Base-by-base conservation (phyloP, 495 filamentous ascomycete genomes). In the Corynascus novoguineensis region DNA sequence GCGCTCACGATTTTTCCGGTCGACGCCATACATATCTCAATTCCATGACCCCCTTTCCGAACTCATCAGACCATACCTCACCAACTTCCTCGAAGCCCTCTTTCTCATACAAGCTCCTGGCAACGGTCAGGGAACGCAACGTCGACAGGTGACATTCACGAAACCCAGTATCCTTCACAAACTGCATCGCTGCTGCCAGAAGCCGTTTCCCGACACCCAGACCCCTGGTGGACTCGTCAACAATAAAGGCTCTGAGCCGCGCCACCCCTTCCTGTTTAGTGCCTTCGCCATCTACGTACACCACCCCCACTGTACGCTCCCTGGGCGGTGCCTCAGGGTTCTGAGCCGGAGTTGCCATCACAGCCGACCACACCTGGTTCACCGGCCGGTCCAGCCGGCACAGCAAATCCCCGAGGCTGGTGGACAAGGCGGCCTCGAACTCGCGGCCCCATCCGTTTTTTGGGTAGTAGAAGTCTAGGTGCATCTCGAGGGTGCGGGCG, bases 281-380 rank as follows among this genome's bases (percentile, higher is more conserved):
- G 32, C 3, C 21, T 56, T 71, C 60, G 12, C 66, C 68, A 37
- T 72, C 62, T 31, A 72, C 53, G n/a, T 55, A 71, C 24, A 72
- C 45, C 24, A 61, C 61, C 7, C 69, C 69, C 2, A 66, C 60
- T 29, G 66, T 69, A 1, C 58, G 60, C 45, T 65, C 46, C 24
- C 22, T 12, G 5, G 22, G 1, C 1, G 45, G 19, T 14, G 41
- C 38, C 42, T 6, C 3, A 0, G 27, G 34, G 24, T 37, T 32
- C 25, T n/a, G 41, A 0, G 41, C 21, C 2, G 57, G 32, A 3
- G 45, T 47, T 4, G 50, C 51, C 15, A 64, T 14, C 3, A 70
- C 55, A 5, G 68, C 69, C 5, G 58, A 48, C 65, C 65, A 73
- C 0, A 54, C 69, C 37, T 70, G 48, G 50, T 66, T 67, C 6